Percentiles rank a stretch among this genome's conserved stretches.
Conservation (phyloP, 2,329 filamentous ascomycete genomes). For the Mycosphaerelloides madeirae region DNA sequence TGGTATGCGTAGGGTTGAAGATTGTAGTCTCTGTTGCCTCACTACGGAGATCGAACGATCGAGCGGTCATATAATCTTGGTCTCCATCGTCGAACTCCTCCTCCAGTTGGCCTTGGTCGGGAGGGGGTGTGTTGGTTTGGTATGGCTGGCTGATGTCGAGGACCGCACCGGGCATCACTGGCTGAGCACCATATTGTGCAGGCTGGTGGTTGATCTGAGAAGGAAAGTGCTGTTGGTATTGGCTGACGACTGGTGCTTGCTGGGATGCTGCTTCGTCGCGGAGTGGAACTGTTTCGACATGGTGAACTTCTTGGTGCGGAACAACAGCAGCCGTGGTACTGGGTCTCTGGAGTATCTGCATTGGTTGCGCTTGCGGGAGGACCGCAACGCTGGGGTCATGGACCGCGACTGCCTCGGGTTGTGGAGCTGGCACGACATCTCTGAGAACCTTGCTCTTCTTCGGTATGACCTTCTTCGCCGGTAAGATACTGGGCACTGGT, state of each 20-base stretch:
- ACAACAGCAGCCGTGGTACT: background rate
- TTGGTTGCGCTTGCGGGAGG: slow-evolving; percentile 3
- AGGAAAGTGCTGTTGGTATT: no score
- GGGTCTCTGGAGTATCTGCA: background rate
- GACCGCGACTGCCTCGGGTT: background rate
- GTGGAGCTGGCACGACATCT: slow-evolving; percentile 13
- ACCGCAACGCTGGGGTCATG: background rate
- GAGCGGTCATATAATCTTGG: slow-evolving; percentile 69
- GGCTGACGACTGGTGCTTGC: background rate
- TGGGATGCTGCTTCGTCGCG: slow-evolving; percentile 22
- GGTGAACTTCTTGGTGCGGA: slow-evolving; percentile 22
- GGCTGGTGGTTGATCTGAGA: no score
- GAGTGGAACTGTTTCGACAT: slow-evolving; percentile 26
- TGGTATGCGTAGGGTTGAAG: slow-evolving; percentile 60
- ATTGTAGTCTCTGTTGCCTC: slow-evolving; percentile 66
- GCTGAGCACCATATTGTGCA: no score
- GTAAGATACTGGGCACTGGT: slow-evolving; percentile 10
- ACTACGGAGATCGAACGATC: slow-evolving; percentile 66
- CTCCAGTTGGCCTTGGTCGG: slow-evolving; percentile 41
- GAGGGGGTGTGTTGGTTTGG: slow-evolving; percentile 10
- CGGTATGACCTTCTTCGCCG: slow-evolving; percentile 24
- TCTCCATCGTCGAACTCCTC: slow-evolving; percentile 69
- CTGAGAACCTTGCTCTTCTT: slow-evolving; percentile 34
- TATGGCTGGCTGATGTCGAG: slow-evolving; percentile 1
- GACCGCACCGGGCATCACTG: no score